Conservation (phyloP, 176 grass and related monocot species). For the Coix lacrymajobi region DNA sequence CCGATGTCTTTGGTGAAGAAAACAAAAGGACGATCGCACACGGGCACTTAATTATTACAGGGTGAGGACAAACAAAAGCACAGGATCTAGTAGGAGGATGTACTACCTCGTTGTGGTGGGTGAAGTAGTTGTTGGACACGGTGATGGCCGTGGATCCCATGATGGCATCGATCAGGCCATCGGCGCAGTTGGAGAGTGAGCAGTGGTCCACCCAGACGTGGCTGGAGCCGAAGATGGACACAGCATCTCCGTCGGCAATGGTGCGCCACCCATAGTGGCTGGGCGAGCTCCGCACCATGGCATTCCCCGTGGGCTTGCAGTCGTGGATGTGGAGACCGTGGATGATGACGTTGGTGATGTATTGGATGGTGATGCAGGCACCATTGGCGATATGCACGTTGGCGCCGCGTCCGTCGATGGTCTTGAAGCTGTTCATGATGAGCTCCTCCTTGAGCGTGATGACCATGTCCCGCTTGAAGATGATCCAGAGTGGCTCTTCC, state of each 20-base stretch:
- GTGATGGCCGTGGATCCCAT: conserved; percentile 93
- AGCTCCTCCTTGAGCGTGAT: conserved; percentile 78
- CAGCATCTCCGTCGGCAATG: conserved; percentile 70
- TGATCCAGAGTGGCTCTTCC: conserved; percentile 86
- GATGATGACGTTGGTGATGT: conserved; percentile 74
- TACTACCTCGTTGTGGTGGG: conserved; percentile 83
- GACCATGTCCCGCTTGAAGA: conserved; percentile 92
- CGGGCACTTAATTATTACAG: conserved; percentile 19
- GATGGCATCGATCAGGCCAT: conserved; percentile 79
- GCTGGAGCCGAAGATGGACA: conserved; percentile 81
- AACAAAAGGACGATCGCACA: conserved; percentile 2
- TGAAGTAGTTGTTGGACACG: conserved; percentile 80
- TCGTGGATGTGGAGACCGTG: conserved; percentile 83
- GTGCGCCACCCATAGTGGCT: conserved; percentile 80
- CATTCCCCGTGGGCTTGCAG: conserved; percentile 81
- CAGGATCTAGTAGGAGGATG: conserved; percentile 24
- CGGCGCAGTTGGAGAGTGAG: conserved; percentile 82
- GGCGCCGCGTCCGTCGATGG: conserved; percentile 70
- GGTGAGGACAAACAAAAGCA: not conserved
- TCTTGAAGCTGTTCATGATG: conserved; percentile 97
- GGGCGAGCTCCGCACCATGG: conserved; percentile 86
- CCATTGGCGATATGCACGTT: conserved; percentile 83
- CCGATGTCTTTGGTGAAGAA: not conserved
- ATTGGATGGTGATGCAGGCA: conserved; percentile 82
- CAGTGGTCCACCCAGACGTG: conserved; percentile 87